Conservation (phyloP, 352 stramenopile genomes). For the Phytophthora megakarya region DNA sequence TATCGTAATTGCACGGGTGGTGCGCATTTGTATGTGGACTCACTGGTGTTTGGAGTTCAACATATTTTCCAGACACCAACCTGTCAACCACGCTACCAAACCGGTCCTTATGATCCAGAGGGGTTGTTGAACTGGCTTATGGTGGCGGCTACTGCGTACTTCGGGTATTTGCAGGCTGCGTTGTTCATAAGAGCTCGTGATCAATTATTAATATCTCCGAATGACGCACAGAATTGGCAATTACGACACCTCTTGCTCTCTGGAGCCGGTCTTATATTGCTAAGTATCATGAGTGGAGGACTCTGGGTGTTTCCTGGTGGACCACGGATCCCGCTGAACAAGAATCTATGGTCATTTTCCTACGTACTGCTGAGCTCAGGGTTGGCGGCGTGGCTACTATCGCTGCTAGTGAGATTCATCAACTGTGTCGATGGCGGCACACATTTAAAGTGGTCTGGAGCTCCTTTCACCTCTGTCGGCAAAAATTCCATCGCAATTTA, state of each 20-base stretch:
- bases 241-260: slow-evolving; percentile 2
- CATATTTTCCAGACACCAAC: slow-evolving; percentile 77
- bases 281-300: slow-evolving; percentile 18
- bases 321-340: slow-evolving; percentile 75
- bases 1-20: slow-evolving; percentile 78
- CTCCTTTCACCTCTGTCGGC: slow-evolving; percentile 49
- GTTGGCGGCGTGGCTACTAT: slow-evolving; percentile 38
- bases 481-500: slow-evolving; percentile 84
- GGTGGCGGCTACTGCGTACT: slow-evolving; percentile 59
- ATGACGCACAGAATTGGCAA: slow-evolving; percentile 3
- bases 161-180: slow-evolving; percentile 61
- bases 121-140: slow-evolving; percentile 81
- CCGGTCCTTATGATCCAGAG: slow-evolving; percentile 76
- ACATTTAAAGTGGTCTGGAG: slow-evolving; percentile 22
- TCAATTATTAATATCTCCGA: background rate
- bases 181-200: slow-evolving; percentile 24
- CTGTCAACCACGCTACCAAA: slow-evolving; percentile 58
- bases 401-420: slow-evolving; percentile 31
- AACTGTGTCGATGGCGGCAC: slow-evolving; percentile 23
- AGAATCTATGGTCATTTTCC: slow-evolving; percentile 85
- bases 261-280: slow-evolving; percentile 16
- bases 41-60: slow-evolving; percentile 52
- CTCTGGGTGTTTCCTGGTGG: slow-evolving; percentile 33
- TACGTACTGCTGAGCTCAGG: slow-evolving; percentile 62
- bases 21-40: slow-evolving; percentile 75